These are phyloP conservation scores for Euphorbia tirucalli DNA, from an alignment of 345 rosid species.

Conservation along the genomic window DNA sequence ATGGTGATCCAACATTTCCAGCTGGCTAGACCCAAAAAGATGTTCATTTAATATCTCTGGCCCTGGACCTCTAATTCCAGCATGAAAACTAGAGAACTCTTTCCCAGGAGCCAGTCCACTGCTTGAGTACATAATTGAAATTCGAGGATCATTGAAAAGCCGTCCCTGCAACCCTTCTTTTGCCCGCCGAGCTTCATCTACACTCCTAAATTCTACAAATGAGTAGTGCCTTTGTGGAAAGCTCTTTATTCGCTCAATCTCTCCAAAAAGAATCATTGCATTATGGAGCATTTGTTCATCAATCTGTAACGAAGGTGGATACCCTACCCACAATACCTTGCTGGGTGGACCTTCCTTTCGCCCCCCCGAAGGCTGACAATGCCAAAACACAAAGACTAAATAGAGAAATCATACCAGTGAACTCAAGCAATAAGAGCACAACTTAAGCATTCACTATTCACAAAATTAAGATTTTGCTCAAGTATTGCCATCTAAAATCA, in stretches of 20 bases:
- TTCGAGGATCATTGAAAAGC: slow-evolving; percentile 84
- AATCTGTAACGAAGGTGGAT: slow-evolving; percentile 86
- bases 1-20: slow-evolving; percentile 50
- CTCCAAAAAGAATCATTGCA: slow-evolving; percentile 96
- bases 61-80: slow-evolving; percentile 56
- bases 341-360: slow-evolving; percentile 71
- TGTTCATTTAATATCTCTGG: slow-evolving; percentile 56
- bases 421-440: background rate
- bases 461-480: background rate
- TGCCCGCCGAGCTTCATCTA: slow-evolving; percentile 92
- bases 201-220: slow-evolving; percentile 92
- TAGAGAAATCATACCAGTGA: background rate
- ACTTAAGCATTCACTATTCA: background rate
- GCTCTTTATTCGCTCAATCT: slow-evolving; percentile 84
- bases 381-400: slow-evolving; percentile 31
- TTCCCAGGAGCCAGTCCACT: slow-evolving; percentile 63
- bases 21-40: slow-evolving; percentile 38
- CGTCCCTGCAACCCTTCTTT: slow-evolving; percentile 95
- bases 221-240: slow-evolving; percentile 79
- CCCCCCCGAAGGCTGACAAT: slow-evolving; percentile 47
- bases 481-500: background rate
- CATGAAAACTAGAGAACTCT: slow-evolving; percentile 47
- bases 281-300: slow-evolving; percentile 97
- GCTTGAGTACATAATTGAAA: slow-evolving; percentile 76
- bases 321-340: slow-evolving; percentile 86